These are phyloP conservation scores for Fusarium protoensiforme DNA, from an alignment of 2,329 filamentous ascomycete species.

Conservation along the genomic window DNA sequence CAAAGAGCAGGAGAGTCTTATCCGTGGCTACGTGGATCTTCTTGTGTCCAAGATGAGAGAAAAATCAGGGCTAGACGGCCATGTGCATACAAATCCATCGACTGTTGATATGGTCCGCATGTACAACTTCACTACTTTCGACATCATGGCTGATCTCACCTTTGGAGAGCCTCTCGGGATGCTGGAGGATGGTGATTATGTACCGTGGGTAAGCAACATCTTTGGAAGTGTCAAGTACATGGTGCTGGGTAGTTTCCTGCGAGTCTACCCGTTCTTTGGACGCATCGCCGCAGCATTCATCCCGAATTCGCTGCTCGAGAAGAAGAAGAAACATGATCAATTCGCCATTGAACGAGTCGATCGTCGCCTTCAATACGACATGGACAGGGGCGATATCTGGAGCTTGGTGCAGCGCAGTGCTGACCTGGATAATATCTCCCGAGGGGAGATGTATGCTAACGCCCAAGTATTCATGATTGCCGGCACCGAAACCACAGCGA, in stretches of 20 bases:
- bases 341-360: neutral
- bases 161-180: neutral
- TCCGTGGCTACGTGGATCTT: neutral
- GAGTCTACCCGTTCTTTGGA: neutral
- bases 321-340: neutral
- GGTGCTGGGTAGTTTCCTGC: neutral
- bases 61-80: neutral
- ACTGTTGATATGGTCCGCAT: neutral
- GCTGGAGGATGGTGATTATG: neutral
- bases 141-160: neutral
- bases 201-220: neutral
- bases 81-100: neutral
- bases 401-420: neutral
- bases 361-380: neutral
- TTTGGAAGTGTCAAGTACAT: neutral
- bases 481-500: neutral
- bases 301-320: neutral
- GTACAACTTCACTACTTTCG: neutral
- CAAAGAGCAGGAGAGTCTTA: neutral
- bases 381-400: slow-evolving; percentile 2
- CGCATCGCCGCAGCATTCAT: neutral
- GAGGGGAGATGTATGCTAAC: slow-evolving; percentile 3
- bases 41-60: neutral
- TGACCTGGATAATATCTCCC: neutral
- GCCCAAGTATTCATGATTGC: neutral